A percentile compares a stretch with the other conserved stretches of the same genome.
phyloP scores from a whole-genome alignment of 1,139 yeast species.

The Candida smagusa region DNA sequence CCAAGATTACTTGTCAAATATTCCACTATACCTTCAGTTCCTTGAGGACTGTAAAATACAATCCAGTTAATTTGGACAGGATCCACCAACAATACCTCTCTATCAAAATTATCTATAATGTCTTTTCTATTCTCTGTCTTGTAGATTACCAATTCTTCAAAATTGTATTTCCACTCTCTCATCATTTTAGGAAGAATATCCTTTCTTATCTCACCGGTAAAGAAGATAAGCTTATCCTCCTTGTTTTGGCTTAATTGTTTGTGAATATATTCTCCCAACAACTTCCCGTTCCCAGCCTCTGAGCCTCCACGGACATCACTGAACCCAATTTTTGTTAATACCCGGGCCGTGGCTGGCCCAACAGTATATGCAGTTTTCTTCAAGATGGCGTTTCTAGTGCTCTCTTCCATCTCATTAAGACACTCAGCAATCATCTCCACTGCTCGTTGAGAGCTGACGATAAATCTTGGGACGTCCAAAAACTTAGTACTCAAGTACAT shows the following conservation, averaged over 20 bases:
- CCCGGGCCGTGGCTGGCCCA: conserved; percentile 81
- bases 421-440: conserved; percentile 70
- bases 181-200: conserved; percentile 75
- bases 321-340: conserved; percentile 65
- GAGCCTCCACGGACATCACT: conserved; percentile 65
- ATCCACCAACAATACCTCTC: conserved; percentile 11
- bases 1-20: conserved; percentile 27
- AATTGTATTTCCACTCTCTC: conserved; percentile 32
- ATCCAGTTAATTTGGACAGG: conserved; percentile 49
- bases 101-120: conserved; percentile 38
- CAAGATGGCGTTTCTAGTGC: conserved; percentile 25
- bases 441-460: conserved; percentile 91
- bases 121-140: conserved; percentile 54
- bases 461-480: conserved; percentile 44
- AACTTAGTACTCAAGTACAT: conserved; percentile 44
- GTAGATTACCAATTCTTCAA: conserved; percentile 68
- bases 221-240: conserved; percentile 52
- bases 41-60: conserved; percentile 90
- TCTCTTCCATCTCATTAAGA: conserved; percentile 20
- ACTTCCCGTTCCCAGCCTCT: conserved; percentile 77
- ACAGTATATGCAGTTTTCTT: conserved; percentile 73
- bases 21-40: conserved; percentile 61
- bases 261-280: conserved; percentile 63
- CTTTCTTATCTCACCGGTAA: conserved; percentile 83
- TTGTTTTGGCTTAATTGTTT: conserved; percentile 25